Evolutionary conservation across 257 asterid species (phyloP).

Genomic region (Ophiorrhiza pumila): DNA sequence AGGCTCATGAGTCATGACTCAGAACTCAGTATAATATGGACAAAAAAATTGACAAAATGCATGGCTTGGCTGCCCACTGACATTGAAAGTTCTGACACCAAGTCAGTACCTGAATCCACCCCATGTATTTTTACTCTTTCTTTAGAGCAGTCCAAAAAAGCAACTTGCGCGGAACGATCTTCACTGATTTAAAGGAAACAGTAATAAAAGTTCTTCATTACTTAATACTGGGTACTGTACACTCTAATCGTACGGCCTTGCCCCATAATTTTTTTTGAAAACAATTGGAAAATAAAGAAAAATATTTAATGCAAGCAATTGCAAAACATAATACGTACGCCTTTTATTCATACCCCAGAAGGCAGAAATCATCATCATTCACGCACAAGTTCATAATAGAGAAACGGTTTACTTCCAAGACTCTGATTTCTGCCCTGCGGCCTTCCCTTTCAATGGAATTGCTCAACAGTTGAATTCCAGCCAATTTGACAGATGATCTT

Average conservation of each 20-base stretch:
- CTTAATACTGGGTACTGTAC: background rate
- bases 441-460: background rate
- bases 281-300: too few species aligned
- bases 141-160: background rate
- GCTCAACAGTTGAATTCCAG: background rate
- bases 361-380: too few species aligned
- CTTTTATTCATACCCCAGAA: too few species aligned
- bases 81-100: constrained; percentile 25
- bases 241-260: background rate
- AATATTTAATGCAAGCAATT: too few species aligned
- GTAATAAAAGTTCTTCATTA: background rate
- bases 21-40: background rate
- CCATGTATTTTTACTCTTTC: background rate
- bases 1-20: background rate
- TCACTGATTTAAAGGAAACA: constrained; percentile 2
- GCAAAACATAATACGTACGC: too few species aligned
- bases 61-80: constrained; percentile 21
- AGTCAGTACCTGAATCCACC: constrained; percentile 20
- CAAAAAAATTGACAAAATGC: constrained; percentile 2
- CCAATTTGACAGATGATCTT: too few species aligned
- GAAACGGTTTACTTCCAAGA: background rate
- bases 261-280: background rate
- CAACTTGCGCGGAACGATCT: background rate
- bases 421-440: background rate
- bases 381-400: background rate